These are phyloP conservation scores for Agrocybe pediades DNA, from an alignment of 768 basidiomycete genomes.

Conservation along the genomic window DNA sequence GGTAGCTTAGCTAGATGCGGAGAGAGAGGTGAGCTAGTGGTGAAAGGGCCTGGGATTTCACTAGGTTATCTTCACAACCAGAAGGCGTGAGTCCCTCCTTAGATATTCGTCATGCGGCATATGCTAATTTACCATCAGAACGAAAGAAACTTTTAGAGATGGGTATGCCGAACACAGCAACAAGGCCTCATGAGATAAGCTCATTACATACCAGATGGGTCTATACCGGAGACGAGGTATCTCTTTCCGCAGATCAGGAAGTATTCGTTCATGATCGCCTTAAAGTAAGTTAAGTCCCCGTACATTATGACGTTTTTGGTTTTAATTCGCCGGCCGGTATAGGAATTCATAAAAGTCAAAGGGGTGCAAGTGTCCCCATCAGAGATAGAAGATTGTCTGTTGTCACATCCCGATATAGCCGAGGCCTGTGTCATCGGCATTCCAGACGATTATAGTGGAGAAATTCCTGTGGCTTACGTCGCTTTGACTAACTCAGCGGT, in stretches of 20 bases:
- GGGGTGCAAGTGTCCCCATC: conserved; percentile 60
- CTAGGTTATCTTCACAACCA: conserved; percentile 48
- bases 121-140: conserved; percentile 36
- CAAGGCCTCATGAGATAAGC: neutral
- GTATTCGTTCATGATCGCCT: conserved; percentile 60
- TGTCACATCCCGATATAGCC: conserved; percentile 51
- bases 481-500: conserved; percentile 45
- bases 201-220: conserved; percentile 50
- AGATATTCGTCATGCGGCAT: conserved; percentile 14
- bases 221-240: conserved; percentile 62
- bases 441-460: conserved; percentile 61
- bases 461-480: conserved; percentile 66
- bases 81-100: conserved; percentile 44
- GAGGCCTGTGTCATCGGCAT: conserved; percentile 67
- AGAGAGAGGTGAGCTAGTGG: conserved; percentile 51
- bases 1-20: conserved; percentile 42
- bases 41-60: conserved; percentile 44
- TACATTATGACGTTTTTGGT: neutral
- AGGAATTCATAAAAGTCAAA: conserved; percentile 70
- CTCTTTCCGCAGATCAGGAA: conserved; percentile 49
- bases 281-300: conserved; percentile 40
- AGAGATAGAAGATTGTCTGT: conserved; percentile 55
- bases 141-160: conserved; percentile 57
- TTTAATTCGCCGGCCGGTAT: neutral
- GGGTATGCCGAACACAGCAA: conserved; percentile 41